These are phyloP conservation scores for Xylariaceae sp. DNA, from an alignment of 2,329 filamentous ascomycete species.

Conservation along the genomic window DNA sequence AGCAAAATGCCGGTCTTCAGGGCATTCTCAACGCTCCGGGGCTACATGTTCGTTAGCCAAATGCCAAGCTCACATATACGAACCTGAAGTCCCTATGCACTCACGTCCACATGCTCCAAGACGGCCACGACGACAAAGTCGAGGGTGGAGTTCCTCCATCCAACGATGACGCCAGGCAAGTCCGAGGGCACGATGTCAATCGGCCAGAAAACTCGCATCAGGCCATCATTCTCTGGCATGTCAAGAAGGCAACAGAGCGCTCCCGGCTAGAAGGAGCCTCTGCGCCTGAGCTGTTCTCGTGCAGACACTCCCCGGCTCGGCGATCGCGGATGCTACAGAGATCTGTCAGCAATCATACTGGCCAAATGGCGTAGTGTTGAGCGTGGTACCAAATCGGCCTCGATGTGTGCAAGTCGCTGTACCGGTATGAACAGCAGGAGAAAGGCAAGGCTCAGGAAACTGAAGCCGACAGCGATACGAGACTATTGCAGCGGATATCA, in stretches of 20 bases:
- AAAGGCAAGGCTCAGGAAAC: constrained; percentile 79
- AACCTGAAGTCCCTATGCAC: constrained; percentile 31
- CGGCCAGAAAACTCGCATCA: constrained; percentile 99
- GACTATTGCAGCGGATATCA: constrained; percentile 49
- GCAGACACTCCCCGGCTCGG: constrained; percentile 82
- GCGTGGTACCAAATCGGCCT: constrained; percentile 71
- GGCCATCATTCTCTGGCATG: constrained; percentile 75
- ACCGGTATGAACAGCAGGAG: constrained; percentile 80
- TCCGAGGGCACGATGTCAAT: constrained; percentile 73
- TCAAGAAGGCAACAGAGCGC: constrained; percentile 39
- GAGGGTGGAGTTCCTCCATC: constrained; percentile 89
- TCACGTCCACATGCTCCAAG: constrained; percentile 84
- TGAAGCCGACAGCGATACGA: constrained; percentile 82
- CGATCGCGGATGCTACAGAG: constrained; percentile 72
- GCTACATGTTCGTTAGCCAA: constrained; percentile 44
- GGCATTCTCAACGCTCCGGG: constrained; percentile 81
- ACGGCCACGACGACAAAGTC: constrained; percentile 90
- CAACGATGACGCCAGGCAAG: constrained; percentile 81
- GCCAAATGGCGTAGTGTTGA: constrained; percentile 1
- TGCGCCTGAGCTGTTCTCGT: constrained; percentile 87
- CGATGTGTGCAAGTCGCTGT: constrained; percentile 75
- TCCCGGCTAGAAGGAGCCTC: constrained; percentile 79
- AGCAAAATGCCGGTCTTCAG: constrained; percentile 80
- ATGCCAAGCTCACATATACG: constrained; percentile 11
- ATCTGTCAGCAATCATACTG: neutral